A percentile compares a stretch with the other conserved stretches of the same genome.
Conservation (phyloP, 768 basidiomycete genomes). For the Phaffia australis region DNA sequence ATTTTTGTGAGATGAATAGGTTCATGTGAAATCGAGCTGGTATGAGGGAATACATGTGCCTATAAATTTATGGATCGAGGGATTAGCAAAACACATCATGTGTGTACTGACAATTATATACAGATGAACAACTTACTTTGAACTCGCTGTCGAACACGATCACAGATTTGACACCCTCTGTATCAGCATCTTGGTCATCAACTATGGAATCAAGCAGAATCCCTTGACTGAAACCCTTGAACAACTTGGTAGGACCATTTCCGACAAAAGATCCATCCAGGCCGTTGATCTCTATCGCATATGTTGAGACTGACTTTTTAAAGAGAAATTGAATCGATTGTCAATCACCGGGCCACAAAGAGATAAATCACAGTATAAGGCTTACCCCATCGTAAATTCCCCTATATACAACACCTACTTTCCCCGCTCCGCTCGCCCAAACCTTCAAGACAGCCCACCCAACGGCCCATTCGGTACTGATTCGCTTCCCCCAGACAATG, state of each 20-base stretch:
- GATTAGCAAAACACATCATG: not conserved
- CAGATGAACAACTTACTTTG: constrained; percentile 25
- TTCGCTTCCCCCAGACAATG: constrained; percentile 65
- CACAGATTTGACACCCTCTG: constrained; percentile 29
- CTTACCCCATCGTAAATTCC: constrained; percentile 32
- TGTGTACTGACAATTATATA: not conserved
- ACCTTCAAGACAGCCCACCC: constrained; percentile 31
- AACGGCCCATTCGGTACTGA: constrained; percentile 59
- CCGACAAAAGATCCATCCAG: constrained; percentile 1
- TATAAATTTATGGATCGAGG: not conserved
- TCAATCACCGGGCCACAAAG: not conserved
- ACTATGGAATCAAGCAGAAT: not conserved
- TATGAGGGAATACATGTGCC: constrained; percentile 35
- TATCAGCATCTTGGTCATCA: constrained; percentile 25
- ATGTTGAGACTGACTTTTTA: not conserved
- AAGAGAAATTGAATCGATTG: not conserved
- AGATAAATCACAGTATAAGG: not conserved
- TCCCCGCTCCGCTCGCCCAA: constrained; percentile 32
- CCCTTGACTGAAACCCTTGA: not conserved
- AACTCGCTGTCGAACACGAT: constrained; percentile 30
- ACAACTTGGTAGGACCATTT: not conserved
- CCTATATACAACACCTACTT: constrained; percentile 29
- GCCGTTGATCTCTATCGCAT: not conserved
- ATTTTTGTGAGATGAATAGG: not conserved
- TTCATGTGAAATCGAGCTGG: too few species aligned